phyloP scores from a whole-genome alignment of 192 early-diverging fungal species.

The Coemansia furcata region DNA sequence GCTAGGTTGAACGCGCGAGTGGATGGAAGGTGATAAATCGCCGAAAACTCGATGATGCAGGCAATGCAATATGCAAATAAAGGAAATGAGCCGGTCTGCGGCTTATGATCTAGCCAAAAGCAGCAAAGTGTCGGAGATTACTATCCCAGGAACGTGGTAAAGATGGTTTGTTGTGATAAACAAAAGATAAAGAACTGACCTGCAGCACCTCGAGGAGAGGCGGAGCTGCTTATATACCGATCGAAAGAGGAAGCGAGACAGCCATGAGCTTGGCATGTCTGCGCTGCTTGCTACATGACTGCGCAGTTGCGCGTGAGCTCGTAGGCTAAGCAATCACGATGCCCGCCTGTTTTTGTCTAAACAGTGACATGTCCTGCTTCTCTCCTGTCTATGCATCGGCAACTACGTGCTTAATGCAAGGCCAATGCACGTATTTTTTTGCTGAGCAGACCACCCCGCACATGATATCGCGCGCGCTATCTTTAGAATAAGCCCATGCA shows the following conservation, averaged over 20 bases:
- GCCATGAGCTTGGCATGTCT: neutral
- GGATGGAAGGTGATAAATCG: neutral
- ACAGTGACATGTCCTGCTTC: neutral
- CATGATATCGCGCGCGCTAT: slow-evolving; percentile 8
- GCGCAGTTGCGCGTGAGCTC: slow-evolving; percentile 1
- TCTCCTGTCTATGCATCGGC: neutral
- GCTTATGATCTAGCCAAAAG: slow-evolving; percentile 3
- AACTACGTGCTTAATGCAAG: neutral
- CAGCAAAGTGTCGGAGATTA: neutral
- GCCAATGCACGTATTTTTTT: neutral
- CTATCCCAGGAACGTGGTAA: neutral
- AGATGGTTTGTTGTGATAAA: neutral
- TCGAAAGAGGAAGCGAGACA: neutral
- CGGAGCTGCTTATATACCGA: neutral
- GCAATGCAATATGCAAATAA: neutral
- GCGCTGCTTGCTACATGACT: slow-evolving; percentile 2
- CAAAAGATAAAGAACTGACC: neutral
- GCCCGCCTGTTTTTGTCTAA: neutral
- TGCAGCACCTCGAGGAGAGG: slow-evolving; percentile 1
- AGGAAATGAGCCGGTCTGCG: slow-evolving; percentile 1
- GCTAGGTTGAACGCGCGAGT: too few species aligned
- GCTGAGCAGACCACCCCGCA: slow-evolving; percentile 7
- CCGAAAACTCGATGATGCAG: neutral
- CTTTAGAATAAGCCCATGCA: slow-evolving; percentile 7
- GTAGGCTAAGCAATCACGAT: neutral